These are phyloP conservation scores for Umbelopsis sp. DNA, from an alignment of 371 early-diverging fungal species.

Conservation along the genomic window DNA sequence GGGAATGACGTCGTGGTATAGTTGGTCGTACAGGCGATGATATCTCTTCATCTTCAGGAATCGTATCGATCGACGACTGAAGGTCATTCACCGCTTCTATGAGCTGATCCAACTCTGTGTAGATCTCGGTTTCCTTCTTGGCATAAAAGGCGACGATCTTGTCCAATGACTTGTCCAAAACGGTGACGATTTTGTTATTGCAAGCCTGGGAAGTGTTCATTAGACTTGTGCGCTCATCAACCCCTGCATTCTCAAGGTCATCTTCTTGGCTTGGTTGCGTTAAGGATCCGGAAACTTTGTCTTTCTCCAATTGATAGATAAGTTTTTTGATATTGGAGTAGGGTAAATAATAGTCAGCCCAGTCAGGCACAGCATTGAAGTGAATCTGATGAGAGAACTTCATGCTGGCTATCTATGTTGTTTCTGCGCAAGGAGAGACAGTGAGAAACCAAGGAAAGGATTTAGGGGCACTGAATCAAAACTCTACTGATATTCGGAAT, in stretches of 20 bases:
- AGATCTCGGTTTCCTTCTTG: conserved; percentile 81
- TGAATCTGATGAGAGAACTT: conserved; percentile 89
- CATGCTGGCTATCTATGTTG: conserved; percentile 75
- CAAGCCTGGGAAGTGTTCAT: conserved; percentile 44
- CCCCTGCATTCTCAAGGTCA: conserved; percentile 33
- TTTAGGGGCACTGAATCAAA: background rate
- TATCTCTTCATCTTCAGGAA: background rate
- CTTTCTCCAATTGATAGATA: conserved; percentile 88
- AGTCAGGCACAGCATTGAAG: conserved; percentile 90
- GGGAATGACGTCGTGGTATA: background rate
- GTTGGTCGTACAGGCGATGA: background rate
- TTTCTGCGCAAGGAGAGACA: conserved; percentile 22
- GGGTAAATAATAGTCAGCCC: conserved; percentile 82
- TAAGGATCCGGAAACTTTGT: conserved; percentile 58
- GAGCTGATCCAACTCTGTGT: conserved; percentile 61
- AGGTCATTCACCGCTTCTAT: conserved; percentile 39
- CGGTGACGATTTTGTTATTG: conserved; percentile 65
- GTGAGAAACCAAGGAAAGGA: background rate
- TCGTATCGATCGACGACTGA: conserved; percentile 21
- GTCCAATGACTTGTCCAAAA: conserved; percentile 79
- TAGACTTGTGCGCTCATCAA: conserved; percentile 50
- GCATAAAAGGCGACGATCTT: conserved; percentile 82
- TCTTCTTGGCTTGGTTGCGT: conserved; percentile 33
- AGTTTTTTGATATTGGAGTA: conserved; percentile 91
- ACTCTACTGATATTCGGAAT: background rate